Conservation (phyloP, 192 early-diverging fungal genomes). For the Haplosporangium gracile region DNA sequence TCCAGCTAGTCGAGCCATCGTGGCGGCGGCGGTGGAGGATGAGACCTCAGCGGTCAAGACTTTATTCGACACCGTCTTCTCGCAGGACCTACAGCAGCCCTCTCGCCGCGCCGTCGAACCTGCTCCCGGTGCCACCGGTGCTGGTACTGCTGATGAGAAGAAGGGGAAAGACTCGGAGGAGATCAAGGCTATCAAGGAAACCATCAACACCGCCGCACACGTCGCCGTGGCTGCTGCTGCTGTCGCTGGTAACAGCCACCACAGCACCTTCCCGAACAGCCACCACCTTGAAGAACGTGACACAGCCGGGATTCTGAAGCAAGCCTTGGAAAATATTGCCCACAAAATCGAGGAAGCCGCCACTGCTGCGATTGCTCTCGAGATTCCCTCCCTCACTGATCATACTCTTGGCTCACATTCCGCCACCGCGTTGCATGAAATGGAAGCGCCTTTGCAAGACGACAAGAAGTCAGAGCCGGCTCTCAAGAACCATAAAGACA, state of each 20-base stretch:
- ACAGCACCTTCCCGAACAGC: background rate
- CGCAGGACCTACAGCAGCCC: background rate
- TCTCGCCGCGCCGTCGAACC: background rate
- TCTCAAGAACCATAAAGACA: background rate
- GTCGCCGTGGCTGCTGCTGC: background rate
- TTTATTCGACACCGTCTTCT: conserved; percentile 1
- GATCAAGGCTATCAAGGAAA: background rate
- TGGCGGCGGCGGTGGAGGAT: background rate
- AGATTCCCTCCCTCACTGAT: background rate
- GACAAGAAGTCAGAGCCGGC: background rate
- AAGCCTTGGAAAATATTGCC: background rate
- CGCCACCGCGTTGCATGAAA: background rate
- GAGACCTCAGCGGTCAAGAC: background rate
- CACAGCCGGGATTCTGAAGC: background rate
- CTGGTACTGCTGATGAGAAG: background rate
- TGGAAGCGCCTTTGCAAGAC: background rate
- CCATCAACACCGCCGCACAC: background rate
- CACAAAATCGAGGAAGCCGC: background rate
- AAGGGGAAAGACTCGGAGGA: background rate
- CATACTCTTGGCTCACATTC: background rate
- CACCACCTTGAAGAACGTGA: background rate
- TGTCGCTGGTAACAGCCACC: background rate
- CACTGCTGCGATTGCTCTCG: background rate
- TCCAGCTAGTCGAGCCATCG: background rate
- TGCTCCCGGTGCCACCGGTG: no score